Conservation (phyloP, 495 filamentous ascomycete genomes). For the Hypomontagnella submonticulosa region DNA sequence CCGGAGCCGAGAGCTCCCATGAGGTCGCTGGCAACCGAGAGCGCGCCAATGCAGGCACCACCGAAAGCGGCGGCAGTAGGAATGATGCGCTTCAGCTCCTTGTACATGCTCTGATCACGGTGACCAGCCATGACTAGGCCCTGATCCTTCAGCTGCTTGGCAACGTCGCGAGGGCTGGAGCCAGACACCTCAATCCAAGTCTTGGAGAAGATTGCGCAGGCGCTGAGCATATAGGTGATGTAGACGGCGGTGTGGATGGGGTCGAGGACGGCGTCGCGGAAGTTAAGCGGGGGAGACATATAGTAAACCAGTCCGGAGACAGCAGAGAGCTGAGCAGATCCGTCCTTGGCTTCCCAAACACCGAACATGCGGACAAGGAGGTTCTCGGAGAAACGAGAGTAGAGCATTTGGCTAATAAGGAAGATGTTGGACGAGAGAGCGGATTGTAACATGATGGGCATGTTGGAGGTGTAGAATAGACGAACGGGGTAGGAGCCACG, state of each 20-base stretch:
- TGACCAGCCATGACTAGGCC: conserved; percentile 99
- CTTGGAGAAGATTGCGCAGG: conserved; percentile 99
- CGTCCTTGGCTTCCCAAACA: conserved; percentile 98
- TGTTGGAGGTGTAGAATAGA: conserved; percentile 89
- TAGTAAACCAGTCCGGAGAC: conserved; percentile 95
- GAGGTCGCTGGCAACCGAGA: conserved; percentile 94
- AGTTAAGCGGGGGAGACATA: conserved; percentile 98
- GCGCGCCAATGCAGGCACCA: conserved; percentile 97
- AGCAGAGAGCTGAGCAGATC: conserved; percentile 93
- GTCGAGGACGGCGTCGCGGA: conserved; percentile 94
- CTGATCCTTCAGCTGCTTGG: conserved; percentile 99
- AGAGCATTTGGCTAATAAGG: conserved; percentile 98
- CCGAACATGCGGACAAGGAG: conserved; percentile 95
- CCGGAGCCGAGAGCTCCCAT: conserved; percentile 96
- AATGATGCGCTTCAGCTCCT: conserved; percentile 98
- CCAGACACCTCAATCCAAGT: conserved; percentile 99
- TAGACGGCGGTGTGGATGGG: conserved; percentile 97
- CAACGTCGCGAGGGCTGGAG: conserved; percentile 95
- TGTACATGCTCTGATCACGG: conserved; percentile 99
- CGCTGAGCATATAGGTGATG: conserved; percentile 95
- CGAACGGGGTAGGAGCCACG: conserved; percentile 85
- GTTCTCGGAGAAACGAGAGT: conserved; percentile 98
- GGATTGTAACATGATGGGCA: conserved; percentile 99
- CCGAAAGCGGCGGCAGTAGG: conserved; percentile 98
- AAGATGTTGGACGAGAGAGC: conserved; percentile 99